A percentile compares a stretch with the other conserved stretches of the same genome.
phyloP scores from a whole-genome alignment of 495 filamentous ascomycete genomes.

The Penicillium odoratum region DNA sequence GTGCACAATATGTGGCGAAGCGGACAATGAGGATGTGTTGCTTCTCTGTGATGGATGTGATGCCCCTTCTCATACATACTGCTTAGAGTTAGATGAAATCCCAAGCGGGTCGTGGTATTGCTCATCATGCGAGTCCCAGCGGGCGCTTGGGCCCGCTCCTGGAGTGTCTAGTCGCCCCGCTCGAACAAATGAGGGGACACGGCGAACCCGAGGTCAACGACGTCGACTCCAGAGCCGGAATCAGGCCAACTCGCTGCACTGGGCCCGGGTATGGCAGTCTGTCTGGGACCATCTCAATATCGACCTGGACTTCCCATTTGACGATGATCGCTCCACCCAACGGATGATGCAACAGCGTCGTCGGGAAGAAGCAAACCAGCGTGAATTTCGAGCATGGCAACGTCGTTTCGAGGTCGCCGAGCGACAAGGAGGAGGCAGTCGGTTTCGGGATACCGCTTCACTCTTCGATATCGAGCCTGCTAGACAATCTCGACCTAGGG shows the following conservation, averaged over 20 bases:
- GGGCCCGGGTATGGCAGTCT: slow-evolving; percentile 69
- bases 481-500: slow-evolving; percentile 46
- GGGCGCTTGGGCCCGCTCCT: slow-evolving; percentile 39
- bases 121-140: slow-evolving; percentile 64
- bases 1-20: slow-evolving; percentile 76
- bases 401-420: slow-evolving; percentile 77
- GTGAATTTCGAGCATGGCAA: slow-evolving; percentile 74
- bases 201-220: slow-evolving; percentile 53
- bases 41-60: slow-evolving; percentile 89
- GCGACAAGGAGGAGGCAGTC: slow-evolving; percentile 70
- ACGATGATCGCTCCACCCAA: slow-evolving; percentile 60
- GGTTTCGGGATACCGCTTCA: slow-evolving; percentile 64
- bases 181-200: slow-evolving; percentile 39
- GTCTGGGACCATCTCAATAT: slow-evolving; percentile 67
- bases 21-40: slow-evolving; percentile 75
- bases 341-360: slow-evolving; percentile 55
- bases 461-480: slow-evolving; percentile 50
- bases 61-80: slow-evolving; percentile 80
- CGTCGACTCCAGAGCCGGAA: slow-evolving; percentile 41
- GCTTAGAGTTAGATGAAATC: slow-evolving; percentile 72
- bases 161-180: slow-evolving; percentile 30
- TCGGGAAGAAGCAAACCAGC: slow-evolving; percentile 59
- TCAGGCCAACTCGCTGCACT: slow-evolving; percentile 51
- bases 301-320: slow-evolving; percentile 88
- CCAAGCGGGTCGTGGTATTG: slow-evolving; percentile 84